Conservation (phyloP, 257 asterid genomes). For the Cynanchum wilfordii region DNA sequence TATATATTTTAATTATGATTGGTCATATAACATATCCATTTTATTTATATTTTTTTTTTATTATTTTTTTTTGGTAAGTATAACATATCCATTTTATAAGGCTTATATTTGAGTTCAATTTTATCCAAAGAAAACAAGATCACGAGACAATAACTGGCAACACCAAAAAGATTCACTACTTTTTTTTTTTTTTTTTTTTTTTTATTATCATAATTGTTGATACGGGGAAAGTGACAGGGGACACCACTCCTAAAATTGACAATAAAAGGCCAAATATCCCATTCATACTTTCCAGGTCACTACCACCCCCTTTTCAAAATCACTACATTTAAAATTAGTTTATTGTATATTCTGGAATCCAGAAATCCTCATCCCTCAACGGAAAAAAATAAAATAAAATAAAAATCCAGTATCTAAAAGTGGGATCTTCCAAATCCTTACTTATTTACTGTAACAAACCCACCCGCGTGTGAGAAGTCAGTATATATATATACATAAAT, state of each 20-base stretch:
- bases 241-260: slow-evolving; percentile 7
- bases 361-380: not conserved
- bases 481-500: not conserved
- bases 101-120: not conserved
- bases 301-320: not conserved
- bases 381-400: no score
- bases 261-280: slow-evolving; percentile 11
- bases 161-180: not conserved
- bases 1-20: no score
- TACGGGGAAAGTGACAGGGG: not conserved
- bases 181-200: no score
- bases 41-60: no score
- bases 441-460: no score
- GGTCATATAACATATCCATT: not conserved
- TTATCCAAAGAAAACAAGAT: not conserved
- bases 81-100: not conserved
- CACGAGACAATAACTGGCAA: not conserved
- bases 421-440: not conserved
- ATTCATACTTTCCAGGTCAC: slow-evolving; percentile 6
- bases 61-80: no score
- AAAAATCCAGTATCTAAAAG: no score
- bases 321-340: not conserved
- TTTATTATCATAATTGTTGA: not conserved
- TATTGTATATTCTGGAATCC: slow-evolving; percentile 21
- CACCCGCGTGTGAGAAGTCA: not conserved